These are phyloP conservation scores for California macrophylla DNA, from an alignment of 441 rosid genomes.

Conservation along the genomic window DNA sequence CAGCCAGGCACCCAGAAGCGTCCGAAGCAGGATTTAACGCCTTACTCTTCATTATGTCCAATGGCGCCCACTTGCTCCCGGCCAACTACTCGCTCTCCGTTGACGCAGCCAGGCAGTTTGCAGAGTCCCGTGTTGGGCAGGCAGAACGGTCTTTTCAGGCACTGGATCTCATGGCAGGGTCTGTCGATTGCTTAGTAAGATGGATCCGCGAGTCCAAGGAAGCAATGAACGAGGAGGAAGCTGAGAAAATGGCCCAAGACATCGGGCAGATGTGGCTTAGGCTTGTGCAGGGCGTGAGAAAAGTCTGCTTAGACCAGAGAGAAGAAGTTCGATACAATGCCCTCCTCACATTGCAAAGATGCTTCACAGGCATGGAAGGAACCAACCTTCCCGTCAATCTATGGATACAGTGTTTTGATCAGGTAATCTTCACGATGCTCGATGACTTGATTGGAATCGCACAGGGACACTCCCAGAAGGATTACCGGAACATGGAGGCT, in stretches of 20 bases:
- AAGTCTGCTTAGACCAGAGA: slow-evolving; percentile 87
- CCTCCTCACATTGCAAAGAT: slow-evolving; percentile 66
- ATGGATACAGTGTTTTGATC: slow-evolving; percentile 78
- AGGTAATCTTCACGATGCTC: slow-evolving; percentile 70
- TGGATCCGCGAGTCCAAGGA: slow-evolving; percentile 64
- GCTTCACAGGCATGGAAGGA: slow-evolving; percentile 58
- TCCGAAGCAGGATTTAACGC: slow-evolving; percentile 84
- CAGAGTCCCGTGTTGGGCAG: slow-evolving; percentile 91
- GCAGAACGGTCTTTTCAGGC: slow-evolving; percentile 65
- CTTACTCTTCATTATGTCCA: slow-evolving; percentile 60
- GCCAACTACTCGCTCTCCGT: slow-evolving; percentile 66
- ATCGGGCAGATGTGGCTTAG: slow-evolving; percentile 89
- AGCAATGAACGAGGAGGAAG: slow-evolving; percentile 57
- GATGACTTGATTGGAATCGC: slow-evolving; percentile 83
- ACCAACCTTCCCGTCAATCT: slow-evolving; percentile 45
- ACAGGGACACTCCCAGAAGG: slow-evolving; percentile 64
- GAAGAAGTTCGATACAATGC: slow-evolving; percentile 93
- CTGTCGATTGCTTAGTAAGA: slow-evolving; percentile 56
- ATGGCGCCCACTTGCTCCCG: slow-evolving; percentile 66
- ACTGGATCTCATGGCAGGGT: slow-evolving; percentile 75
- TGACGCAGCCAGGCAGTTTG: slow-evolving; percentile 89
- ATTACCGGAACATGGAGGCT: slow-evolving; percentile 82
- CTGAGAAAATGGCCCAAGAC: slow-evolving; percentile 50
- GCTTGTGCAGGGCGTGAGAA: slow-evolving; percentile 77
- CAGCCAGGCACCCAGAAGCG: slow-evolving; percentile 93